A percentile compares a stretch with the other conserved stretches of the same genome.
Evolutionary conservation across 2,329 filamentous ascomycete genomes (phyloP).

Genomic region (Ceratocystiopsis sp.): DNA sequence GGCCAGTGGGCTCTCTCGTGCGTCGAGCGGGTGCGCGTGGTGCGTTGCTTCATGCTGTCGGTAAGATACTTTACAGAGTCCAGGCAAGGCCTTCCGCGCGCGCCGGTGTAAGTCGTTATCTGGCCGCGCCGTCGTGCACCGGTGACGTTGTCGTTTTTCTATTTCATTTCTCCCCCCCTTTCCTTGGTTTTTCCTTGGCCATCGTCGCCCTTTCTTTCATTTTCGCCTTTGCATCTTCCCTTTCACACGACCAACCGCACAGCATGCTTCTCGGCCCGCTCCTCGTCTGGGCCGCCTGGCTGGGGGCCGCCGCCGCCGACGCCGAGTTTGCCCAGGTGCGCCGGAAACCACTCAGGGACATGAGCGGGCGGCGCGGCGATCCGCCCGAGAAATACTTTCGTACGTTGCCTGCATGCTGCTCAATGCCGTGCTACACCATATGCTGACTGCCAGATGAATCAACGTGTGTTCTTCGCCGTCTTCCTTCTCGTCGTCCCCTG

Average conservation of each 20-base stretch:
- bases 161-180: too few relatives aligned
- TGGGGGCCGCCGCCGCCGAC: constrained; percentile 6
- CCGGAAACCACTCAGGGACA: constrained; percentile 13
- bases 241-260: background rate
- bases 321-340: constrained; percentile 10
- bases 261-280: constrained; percentile 8
- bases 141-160: too few relatives aligned
- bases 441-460: constrained; percentile 5
- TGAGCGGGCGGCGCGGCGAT: constrained; percentile 6
- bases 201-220: background rate
- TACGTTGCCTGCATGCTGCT: constrained; percentile 5
- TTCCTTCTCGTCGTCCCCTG: background rate
- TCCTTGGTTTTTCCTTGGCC: too few relatives aligned
- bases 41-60: too few relatives aligned
- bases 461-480: background rate
- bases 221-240: background rate
- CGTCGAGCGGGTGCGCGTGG: too few relatives aligned
- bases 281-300: constrained; percentile 4
- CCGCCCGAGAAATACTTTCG: constrained; percentile 19
- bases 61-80: too few relatives aligned
- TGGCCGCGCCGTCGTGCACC: too few relatives aligned
- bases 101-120: too few relatives aligned
- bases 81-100: too few relatives aligned
- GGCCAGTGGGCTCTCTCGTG: too few relatives aligned
- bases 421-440: background rate